Percentiles rank a stretch among this genome's conserved stretches.
phyloP scores from a whole-genome alignment of 352 stramenopile species.

The Pythium aristosporum region DNA sequence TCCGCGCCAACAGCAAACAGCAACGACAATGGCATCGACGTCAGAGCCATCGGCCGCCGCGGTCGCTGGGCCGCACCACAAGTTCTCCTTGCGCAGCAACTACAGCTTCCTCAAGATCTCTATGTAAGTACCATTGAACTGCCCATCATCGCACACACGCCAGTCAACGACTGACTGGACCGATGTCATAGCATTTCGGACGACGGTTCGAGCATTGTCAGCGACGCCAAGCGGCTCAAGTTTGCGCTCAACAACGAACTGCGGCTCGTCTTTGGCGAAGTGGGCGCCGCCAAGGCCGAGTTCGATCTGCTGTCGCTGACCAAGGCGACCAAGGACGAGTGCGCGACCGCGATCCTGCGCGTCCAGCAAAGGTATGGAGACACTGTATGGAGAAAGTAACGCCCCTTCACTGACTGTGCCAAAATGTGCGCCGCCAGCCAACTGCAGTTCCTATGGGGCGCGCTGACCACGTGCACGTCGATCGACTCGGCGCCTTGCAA shows the following conservation, averaged over 20 bases:
- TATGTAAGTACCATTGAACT: constrained; percentile 41
- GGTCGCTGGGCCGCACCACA: constrained; percentile 48
- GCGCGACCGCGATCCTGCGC: constrained; percentile 55
- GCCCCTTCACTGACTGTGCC: too few species aligned
- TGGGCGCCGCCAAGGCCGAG: constrained; percentile 57
- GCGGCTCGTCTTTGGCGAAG: constrained; percentile 64
- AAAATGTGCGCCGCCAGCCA: constrained; percentile 29
- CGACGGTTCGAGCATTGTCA: constrained; percentile 34
- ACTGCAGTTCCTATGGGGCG: constrained; percentile 58
- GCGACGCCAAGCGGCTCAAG: constrained; percentile 65
- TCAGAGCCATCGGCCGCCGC: background rate
- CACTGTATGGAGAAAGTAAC: background rate
- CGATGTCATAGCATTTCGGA: constrained; percentile 45
- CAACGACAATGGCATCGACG: constrained; percentile 9
- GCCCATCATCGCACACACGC: constrained; percentile 37
- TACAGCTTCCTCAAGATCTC: constrained; percentile 60
- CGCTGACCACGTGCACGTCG: constrained; percentile 72
- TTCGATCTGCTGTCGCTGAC: constrained; percentile 64
- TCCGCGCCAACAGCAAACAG: constrained; percentile 1
- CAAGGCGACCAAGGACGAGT: constrained; percentile 38
- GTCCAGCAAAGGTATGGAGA: constrained; percentile 45
- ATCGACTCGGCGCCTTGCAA: constrained; percentile 67
- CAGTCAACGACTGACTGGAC: background rate
- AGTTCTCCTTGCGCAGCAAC: constrained; percentile 60
- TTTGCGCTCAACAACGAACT: constrained; percentile 72